Conservation (phyloP, 192 early-diverging fungal species). For the Phlyctochytrium bullatum region DNA sequence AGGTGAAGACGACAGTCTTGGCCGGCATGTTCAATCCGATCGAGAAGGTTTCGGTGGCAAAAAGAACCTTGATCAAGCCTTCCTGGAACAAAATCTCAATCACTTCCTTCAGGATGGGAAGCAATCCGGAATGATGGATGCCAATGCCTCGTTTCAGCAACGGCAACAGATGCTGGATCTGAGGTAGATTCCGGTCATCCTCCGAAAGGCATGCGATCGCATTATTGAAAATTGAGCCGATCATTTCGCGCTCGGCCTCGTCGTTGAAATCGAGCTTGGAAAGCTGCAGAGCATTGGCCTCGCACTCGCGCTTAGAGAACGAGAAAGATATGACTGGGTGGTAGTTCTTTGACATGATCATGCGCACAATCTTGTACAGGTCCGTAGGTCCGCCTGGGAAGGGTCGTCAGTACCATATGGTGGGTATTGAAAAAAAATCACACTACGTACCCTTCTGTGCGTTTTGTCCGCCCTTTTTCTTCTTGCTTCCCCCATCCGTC, state of each 20-base stretch:
- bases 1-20: slow-evolving; percentile 95
- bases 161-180: slow-evolving; percentile 91
- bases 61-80: slow-evolving; percentile 94
- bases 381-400: slow-evolving; percentile 58
- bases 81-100: slow-evolving; percentile 98
- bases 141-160: slow-evolving; percentile 90
- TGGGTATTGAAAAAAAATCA: slow-evolving; percentile 2
- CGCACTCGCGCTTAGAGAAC: slow-evolving; percentile 93
- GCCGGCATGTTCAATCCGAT: slow-evolving; percentile 99
- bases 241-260: slow-evolving; percentile 79
- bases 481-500: slow-evolving; percentile 41
- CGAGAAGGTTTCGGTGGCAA: slow-evolving; percentile 98
- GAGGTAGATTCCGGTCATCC: slow-evolving; percentile 86
- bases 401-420: neutral
- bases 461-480: slow-evolving; percentile 49
- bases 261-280: slow-evolving; percentile 91
- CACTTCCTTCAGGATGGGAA: slow-evolving; percentile 95
- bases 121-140: slow-evolving; percentile 93
- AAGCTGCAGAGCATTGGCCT: slow-evolving; percentile 84
- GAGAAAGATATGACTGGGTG: slow-evolving; percentile 98
- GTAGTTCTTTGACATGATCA: slow-evolving; percentile 93
- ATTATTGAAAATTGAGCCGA: slow-evolving; percentile 79
- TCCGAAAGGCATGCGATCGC: slow-evolving; percentile 81
- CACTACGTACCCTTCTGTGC: slow-evolving; percentile 21
- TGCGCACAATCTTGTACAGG: slow-evolving; percentile 91